These are phyloP conservation scores for Leccinum disarticulatum DNA, from an alignment of 768 basidiomycete genomes.

Conservation along the genomic window DNA sequence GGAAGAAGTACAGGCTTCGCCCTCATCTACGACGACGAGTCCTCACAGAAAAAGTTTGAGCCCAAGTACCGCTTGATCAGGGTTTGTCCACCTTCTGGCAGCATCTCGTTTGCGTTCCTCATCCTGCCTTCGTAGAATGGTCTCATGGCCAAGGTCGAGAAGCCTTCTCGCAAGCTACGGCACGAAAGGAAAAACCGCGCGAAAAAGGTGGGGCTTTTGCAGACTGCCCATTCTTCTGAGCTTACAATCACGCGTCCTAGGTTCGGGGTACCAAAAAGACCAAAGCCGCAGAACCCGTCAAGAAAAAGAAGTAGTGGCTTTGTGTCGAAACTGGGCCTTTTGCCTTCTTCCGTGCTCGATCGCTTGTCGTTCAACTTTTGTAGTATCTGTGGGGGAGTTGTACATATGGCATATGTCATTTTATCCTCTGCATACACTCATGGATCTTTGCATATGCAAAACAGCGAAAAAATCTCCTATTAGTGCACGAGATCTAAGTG, in stretches of 20 bases:
- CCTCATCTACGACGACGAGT: conserved; percentile 96
- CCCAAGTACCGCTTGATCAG: conserved; percentile 93
- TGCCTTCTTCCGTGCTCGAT: conserved; percentile 18
- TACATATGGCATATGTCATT: conserved; percentile 44
- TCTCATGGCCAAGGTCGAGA: conserved; percentile 74
- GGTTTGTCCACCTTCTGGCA: conserved; percentile 49
- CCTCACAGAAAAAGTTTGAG: conserved; percentile 94
- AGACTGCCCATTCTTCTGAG: background rate
- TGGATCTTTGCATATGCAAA: conserved; percentile 30
- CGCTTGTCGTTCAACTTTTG: conserved; percentile 34
- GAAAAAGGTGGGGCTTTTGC: conserved; percentile 77
- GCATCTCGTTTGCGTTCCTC: conserved; percentile 2
- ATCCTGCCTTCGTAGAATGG: conserved; percentile 50
- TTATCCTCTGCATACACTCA: conserved; percentile 18
- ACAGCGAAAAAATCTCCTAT: conserved; percentile 18
- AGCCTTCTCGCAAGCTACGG: conserved; percentile 93
- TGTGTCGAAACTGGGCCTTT: conserved; percentile 20
- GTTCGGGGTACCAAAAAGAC: conserved; percentile 93
- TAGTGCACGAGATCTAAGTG: conserved; percentile 30
- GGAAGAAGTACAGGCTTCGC: conserved; percentile 97
- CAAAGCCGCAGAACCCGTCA: conserved; percentile 89
- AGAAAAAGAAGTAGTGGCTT: conserved; percentile 87
- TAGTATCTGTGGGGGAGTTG: conserved; percentile 38
- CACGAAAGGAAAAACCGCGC: conserved; percentile 99
- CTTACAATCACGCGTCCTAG: conserved; percentile 41